A percentile compares a stretch with the other conserved stretches of the same genome.
These are phyloP conservation scores for Colletotrichum scovillei DNA, from an alignment of 2,329 filamentous ascomycete species.

Conservation along the genomic window DNA sequence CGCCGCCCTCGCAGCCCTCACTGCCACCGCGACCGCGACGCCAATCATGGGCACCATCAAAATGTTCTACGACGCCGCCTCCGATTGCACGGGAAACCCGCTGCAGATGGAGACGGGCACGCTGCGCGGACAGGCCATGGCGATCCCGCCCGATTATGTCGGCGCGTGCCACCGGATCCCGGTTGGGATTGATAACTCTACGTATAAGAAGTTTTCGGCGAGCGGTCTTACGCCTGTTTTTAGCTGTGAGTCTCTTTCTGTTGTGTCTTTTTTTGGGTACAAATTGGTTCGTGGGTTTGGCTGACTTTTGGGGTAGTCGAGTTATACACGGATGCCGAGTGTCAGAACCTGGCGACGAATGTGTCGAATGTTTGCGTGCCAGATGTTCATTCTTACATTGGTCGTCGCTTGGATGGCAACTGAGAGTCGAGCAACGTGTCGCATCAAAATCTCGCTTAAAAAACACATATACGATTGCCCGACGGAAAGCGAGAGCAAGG, in stretches of 20 bases:
- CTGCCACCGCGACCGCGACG: constrained; percentile 9
- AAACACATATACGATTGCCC: too few species aligned
- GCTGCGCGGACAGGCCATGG: neutral
- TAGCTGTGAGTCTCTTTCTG: too few species aligned
- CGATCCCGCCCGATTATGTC: constrained; percentile 1
- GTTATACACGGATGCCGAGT: constrained; percentile 18
- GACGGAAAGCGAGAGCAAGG: too few species aligned
- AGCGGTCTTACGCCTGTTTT: neutral
- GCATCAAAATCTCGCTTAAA: neutral
- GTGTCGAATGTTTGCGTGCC: constrained; percentile 24
- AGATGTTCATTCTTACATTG: constrained; percentile 17
- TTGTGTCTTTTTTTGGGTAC: too few species aligned
- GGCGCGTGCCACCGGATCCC: neutral
- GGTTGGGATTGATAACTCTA: constrained; percentile 3
- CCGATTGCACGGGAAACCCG: constrained; percentile 1
- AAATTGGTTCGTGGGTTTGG: too few species aligned
- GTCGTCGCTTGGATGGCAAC: constrained; percentile 17
- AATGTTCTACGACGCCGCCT: constrained; percentile 21
- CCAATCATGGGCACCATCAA: constrained; percentile 27
- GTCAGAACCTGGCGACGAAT: constrained; percentile 26
- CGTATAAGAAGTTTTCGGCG: constrained; percentile 25
- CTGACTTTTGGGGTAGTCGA: constrained; percentile 7
- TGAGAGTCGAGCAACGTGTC: neutral
- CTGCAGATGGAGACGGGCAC: neutral
- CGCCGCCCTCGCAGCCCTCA: constrained; percentile 17